These are phyloP conservation scores for Beta corolliflora DNA, from an alignment of 179 eudicot species.

Conservation along the genomic window DNA sequence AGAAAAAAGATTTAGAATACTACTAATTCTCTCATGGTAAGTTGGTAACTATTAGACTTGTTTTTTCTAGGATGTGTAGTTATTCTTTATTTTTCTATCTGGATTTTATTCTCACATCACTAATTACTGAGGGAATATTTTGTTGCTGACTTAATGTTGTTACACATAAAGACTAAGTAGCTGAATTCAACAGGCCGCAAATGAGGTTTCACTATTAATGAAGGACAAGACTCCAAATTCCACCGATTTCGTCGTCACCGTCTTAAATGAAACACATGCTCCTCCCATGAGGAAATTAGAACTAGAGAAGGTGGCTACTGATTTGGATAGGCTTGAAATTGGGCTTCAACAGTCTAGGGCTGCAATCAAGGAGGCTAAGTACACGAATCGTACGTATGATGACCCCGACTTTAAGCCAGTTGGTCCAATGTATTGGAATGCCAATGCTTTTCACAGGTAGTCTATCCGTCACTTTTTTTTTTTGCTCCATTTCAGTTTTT, in stretches of 20 bases:
- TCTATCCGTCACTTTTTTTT: neutral
- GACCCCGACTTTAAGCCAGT: conserved; percentile 63
- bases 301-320: conserved; percentile 33
- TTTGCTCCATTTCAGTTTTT: too few relatives aligned
- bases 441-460: conserved; percentile 75
- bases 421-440: conserved; percentile 87
- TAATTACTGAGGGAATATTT: too few relatives aligned
- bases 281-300: conserved; percentile 11
- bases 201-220: neutral
- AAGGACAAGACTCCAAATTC: conserved; percentile 18
- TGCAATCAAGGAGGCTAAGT: conserved; percentile 50
- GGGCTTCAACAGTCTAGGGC: conserved; percentile 58
- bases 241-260: conserved; percentile 2
- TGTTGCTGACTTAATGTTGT: neutral
- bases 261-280: conserved; percentile 30
- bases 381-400: conserved; percentile 41
- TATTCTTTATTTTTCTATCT: too few relatives aligned
- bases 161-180: conserved; percentile 25
- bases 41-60: too few relatives aligned
- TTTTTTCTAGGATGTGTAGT: too few relatives aligned
- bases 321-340: conserved; percentile 57
- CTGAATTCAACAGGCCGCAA: conserved; percentile 30
- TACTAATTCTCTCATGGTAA: too few relatives aligned
- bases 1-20: too few relatives aligned
- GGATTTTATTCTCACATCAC: too few relatives aligned